Base-by-base conservation (phyloP, 164 flowering plant species). In the Vitis riparia region DNA sequence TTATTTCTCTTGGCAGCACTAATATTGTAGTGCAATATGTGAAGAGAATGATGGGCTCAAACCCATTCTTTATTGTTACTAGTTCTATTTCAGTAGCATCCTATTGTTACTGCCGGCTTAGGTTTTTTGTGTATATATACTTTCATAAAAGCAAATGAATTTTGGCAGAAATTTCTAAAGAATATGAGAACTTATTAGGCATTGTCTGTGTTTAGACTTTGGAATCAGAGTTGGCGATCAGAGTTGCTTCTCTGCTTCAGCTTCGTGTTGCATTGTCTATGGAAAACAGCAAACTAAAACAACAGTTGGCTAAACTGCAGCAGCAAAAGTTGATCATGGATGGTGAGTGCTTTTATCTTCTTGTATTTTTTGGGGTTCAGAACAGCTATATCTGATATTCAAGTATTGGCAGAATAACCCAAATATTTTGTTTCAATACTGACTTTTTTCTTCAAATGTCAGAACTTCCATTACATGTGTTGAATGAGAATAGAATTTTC, bases 211-310 rank as follows among this genome's bases (percentile, higher is more conserved):
- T 80, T 64, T 85, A 89, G 93, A 67, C 73, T 52, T 50, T 87
- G 70, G 83, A 81, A 62, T 76, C 86, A 48, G 88, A 84, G 29
- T 73, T 89, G 72, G 68, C 83, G 52, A 75, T 73, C 29, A 80
- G 76, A 63, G 85, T 84, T 69, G 75, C 78, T 63, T 72, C 87
- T 67, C 60, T 85, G 56, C 70, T 76, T 76, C 85, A 83, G 80
- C 82, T 84, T 44, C 84, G 78, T 27, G 79, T 63, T 73, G 62
- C 81, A 64, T 74, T 89, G 72, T 79, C 89, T 3, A 4, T 84
- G 68, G 91, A 89, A 63, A 87, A 87, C 70, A 74, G 70, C 72
- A 71, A 78, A 44, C 56, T 89, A 59, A 84, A 89, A 84, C 82
- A 87, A 71, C 80, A 81, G 71, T 32, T 81, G 58, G 70, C 79